A percentile compares a stretch with the other conserved stretches of the same genome.
phyloP scores from a whole-genome alignment of 805 yeast species.

The Metschnikowia kofuensis region DNA sequence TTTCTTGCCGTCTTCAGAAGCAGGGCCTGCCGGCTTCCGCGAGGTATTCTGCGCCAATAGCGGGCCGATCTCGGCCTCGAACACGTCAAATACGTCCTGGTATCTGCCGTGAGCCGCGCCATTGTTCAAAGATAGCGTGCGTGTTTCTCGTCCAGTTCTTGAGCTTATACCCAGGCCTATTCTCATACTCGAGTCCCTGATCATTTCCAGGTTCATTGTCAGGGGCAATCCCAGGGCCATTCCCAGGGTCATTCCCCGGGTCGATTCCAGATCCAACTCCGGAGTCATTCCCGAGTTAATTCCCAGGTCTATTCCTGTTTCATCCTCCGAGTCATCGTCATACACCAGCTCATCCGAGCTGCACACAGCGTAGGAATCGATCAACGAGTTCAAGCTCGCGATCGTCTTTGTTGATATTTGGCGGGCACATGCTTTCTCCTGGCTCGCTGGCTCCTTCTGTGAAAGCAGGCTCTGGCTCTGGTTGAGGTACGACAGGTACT shows the following conservation, averaged over 20 bases:
- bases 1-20: neutral
- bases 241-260: no score
- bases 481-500: conserved; percentile 16
- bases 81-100: conserved; percentile 2
- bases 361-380: conserved; percentile 11
- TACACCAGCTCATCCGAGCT: conserved; percentile 11
- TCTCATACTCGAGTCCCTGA: no score
- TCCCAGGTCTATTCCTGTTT: no score
- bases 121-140: no score
- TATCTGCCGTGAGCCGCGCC: neutral
- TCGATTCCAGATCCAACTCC: no score
- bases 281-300: no score
- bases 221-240: no score
- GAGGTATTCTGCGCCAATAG: neutral
- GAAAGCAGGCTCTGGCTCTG: conserved; percentile 6
- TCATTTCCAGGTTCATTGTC: no score
- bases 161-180: no score
- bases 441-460: neutral
- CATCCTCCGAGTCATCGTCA: neutral
- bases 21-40: neutral
- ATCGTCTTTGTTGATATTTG: neutral
- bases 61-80: neutral
- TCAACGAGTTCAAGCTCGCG: conserved; percentile 11
- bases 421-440: neutral
- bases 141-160: no score